Evolutionary conservation across 192 early-diverging fungal genomes (phyloP), one percentile per base, ranked within the genome.

Genomic region (Linderina pennispora): DNA sequence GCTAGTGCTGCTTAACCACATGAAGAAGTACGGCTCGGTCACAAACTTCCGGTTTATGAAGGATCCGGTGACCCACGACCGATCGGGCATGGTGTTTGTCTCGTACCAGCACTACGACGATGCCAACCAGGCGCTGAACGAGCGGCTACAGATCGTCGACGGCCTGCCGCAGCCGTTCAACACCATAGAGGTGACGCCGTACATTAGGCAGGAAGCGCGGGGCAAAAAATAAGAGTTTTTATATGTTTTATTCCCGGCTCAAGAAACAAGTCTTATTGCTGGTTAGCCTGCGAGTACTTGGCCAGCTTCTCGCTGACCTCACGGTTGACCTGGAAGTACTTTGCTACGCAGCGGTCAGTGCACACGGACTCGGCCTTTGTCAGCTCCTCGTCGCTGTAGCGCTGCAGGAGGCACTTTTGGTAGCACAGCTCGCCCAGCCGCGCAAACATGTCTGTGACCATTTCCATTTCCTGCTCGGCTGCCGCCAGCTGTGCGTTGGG

Each of bases 291-390:
- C 10, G 71, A 55, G 10, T 60, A 43, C 40, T 86, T 71, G 43
- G 84, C 74, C 50, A 92, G 74, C 65, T 87, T 86, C 58, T 84
- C 75, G 23, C 84, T 82, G 46, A 90, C 68, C 24, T 80, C 75
- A 52, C 74, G 78, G 55, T 88, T 85, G 47, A 91, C 80, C 40
- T 83, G 83, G 65, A 91, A 84, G 65, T 84, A 94, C 73, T 94
- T 94, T 22, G 82, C 62, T 6, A 88, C 87, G 42, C 91, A 94
- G 34, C 91, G 85, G 58, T 94, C 91, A 31, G 87, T 76, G 61
- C 91, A 94, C 19, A 91, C 87, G 8, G 83, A 80, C 69, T 94
- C 91, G 43, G 90, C 91, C 70, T 94, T 94, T 55, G 87, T 88
- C 48, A 94, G 72, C 40, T 88, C 85, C 36, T 67, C 75, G 48